A percentile compares a stretch with the other conserved stretches of the same genome.
These are phyloP conservation scores for Juncus effusus DNA, from an alignment of 176 grass and related monocot genomes.

Conservation along the genomic window DNA sequence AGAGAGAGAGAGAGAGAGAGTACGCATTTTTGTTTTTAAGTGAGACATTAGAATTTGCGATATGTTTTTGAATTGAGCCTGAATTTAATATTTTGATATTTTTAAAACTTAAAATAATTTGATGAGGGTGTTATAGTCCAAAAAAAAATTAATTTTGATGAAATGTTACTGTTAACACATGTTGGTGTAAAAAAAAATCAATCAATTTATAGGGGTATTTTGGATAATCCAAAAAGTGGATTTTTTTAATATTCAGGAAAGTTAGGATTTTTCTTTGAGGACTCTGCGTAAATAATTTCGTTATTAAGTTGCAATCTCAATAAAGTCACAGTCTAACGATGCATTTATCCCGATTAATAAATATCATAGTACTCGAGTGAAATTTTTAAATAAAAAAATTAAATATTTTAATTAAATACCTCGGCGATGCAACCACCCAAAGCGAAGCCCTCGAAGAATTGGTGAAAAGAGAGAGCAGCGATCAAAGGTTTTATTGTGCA, in stretches of 20 bases:
- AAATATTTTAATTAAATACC: slow-evolving; percentile 29
- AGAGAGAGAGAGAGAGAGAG: neutral
- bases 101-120: too few species aligned
- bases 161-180: too few species aligned
- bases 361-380: neutral
- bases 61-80: slow-evolving; percentile 59
- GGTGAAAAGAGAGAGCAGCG: slow-evolving; percentile 74
- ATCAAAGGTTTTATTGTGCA: slow-evolving; percentile 70
- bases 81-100: neutral
- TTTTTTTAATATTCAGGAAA: too few species aligned
- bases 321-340: neutral
- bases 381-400: too few species aligned
- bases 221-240: too few species aligned
- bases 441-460: slow-evolving; percentile 89
- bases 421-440: slow-evolving; percentile 77
- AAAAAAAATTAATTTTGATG: too few species aligned
- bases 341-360: too few species aligned
- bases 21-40: too few species aligned
- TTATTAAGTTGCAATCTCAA: neutral
- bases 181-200: too few species aligned
- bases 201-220: too few species aligned
- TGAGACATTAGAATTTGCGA: slow-evolving; percentile 46
- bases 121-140: too few species aligned
- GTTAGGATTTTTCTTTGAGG: too few species aligned
- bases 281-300: neutral